Conservation (phyloP, 2,329 filamentous ascomycete genomes). For the Aspergillus chevalieri region DNA sequence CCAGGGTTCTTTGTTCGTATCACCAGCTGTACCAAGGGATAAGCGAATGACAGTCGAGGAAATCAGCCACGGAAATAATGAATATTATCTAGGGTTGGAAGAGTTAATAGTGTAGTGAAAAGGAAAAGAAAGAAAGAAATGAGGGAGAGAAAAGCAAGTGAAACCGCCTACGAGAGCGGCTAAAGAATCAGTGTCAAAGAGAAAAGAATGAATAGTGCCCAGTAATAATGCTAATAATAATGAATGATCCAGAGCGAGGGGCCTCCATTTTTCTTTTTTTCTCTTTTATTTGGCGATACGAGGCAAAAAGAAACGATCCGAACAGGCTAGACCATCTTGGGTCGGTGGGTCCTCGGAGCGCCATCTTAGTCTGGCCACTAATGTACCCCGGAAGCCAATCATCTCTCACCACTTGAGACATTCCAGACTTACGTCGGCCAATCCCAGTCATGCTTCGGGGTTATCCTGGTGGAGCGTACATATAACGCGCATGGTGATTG, state of each 20-base stretch:
- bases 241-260: not conserved
- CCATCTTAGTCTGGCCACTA: constrained; percentile 9
- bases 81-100: not conserved
- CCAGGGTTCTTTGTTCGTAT: not conserved
- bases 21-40: not conserved
- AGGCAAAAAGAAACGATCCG: not conserved
- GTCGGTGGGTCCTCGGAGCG: not conserved
- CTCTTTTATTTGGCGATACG: not conserved
- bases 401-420: constrained; percentile 10
- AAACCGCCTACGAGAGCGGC: too few relatives aligned
- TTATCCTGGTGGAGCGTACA: not conserved
- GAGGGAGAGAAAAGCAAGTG: constrained; percentile 1
- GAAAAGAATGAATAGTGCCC: constrained; percentile 1
- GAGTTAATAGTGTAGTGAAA: not conserved
- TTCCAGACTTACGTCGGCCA: constrained; percentile 2
- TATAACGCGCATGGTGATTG: not conserved
- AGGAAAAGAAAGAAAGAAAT: constrained; percentile 1
- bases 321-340: constrained; percentile 1
- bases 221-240: not conserved
- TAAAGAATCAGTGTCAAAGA: not conserved
- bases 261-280: not conserved
- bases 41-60: not conserved
- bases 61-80: not conserved
- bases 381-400: constrained; percentile 6
- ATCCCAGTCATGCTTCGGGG: not conserved